phyloP scores from a whole-genome alignment of 116 monocot species.

The Posidonia oceanica region DNA sequence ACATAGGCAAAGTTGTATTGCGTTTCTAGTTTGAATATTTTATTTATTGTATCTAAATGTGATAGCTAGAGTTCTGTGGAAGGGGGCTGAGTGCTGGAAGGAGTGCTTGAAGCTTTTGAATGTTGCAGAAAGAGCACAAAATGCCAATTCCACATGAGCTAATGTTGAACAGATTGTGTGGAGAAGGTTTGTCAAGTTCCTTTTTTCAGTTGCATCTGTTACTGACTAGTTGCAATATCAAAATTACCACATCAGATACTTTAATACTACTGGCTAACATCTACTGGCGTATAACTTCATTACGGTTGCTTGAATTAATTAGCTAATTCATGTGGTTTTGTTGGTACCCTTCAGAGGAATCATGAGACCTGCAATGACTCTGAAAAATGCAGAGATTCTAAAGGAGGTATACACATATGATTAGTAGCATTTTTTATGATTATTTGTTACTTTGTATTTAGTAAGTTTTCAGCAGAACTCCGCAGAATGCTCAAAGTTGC shows the following conservation, averaged over 20 bases:
- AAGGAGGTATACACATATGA: constrained; percentile 41
- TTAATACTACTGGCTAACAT: too few species aligned
- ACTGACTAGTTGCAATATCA: too few species aligned
- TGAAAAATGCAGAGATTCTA: constrained; percentile 62
- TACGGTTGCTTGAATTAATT: not conserved
- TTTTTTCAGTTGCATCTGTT: not conserved
- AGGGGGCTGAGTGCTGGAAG: constrained; percentile 81
- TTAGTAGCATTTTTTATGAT: not conserved
- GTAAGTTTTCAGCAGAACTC: not conserved
- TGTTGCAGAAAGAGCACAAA: constrained; percentile 45
- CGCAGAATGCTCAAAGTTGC: constrained; percentile 62
- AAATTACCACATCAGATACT: too few species aligned
- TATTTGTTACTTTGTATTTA: not conserved
- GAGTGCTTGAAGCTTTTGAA: constrained; percentile 63
- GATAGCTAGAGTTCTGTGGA: constrained; percentile 85
- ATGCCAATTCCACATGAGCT: constrained; percentile 10
- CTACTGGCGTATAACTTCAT: not conserved
- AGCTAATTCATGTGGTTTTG: not conserved
- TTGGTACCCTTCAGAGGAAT: constrained; percentile 54
- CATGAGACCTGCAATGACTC: constrained; percentile 56
- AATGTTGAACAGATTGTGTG: constrained; percentile 48
- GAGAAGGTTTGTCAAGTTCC: constrained; percentile 43
- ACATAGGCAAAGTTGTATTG: not conserved
- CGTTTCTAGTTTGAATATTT: not conserved
- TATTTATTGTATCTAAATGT: not conserved